Evolutionary conservation across 1,284 basidiomycete genomes (phyloP).

Genomic region (Apiotrichum veenhuisii): DNA sequence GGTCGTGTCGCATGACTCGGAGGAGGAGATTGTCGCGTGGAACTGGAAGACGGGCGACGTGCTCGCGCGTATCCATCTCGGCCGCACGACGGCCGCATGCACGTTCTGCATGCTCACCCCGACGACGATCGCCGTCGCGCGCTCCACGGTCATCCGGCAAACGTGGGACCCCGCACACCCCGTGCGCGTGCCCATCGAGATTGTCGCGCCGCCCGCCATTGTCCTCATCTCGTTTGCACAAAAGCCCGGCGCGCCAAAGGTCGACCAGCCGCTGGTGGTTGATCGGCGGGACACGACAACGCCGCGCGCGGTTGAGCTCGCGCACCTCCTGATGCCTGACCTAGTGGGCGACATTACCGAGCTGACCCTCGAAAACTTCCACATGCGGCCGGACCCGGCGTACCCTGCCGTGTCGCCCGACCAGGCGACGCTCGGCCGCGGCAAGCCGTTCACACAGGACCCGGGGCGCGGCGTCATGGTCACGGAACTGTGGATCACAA

Average conservation of each 20-base stretch:
- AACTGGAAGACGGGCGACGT: slow-evolving; percentile 49
- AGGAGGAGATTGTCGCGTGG: slow-evolving; percentile 46
- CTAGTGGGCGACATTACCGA: slow-evolving; percentile 23
- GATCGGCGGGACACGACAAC: slow-evolving; percentile 36
- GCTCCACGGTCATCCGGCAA: background rate
- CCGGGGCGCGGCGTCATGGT: slow-evolving; percentile 41
- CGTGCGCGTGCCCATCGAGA: background rate
- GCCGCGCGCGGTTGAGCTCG: slow-evolving; percentile 28
- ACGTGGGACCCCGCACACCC: background rate
- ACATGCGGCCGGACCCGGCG: slow-evolving; percentile 46
- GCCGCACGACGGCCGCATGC: slow-evolving; percentile 5
- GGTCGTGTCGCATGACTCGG: slow-evolving; percentile 24
- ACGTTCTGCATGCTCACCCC: slow-evolving; percentile 15
- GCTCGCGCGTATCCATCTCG: slow-evolving; percentile 19
- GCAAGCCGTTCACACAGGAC: slow-evolving; percentile 45
- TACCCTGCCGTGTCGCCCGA: slow-evolving; percentile 25
- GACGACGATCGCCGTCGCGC: slow-evolving; percentile 12
- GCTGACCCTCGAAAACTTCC: slow-evolving; percentile 23
- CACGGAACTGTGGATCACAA: slow-evolving; percentile 33
- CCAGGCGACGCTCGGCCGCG: slow-evolving; percentile 20
- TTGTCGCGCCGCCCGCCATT: slow-evolving; percentile 25
- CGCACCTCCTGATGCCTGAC: slow-evolving; percentile 32
- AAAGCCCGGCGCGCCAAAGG: slow-evolving; percentile 14
- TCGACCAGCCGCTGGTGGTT: slow-evolving; percentile 27
- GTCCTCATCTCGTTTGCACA: slow-evolving; percentile 38